Base-by-base conservation (phyloP, 2,329 filamentous ascomycete genomes). In the Ophidiomyces ophidiicola region DNA sequence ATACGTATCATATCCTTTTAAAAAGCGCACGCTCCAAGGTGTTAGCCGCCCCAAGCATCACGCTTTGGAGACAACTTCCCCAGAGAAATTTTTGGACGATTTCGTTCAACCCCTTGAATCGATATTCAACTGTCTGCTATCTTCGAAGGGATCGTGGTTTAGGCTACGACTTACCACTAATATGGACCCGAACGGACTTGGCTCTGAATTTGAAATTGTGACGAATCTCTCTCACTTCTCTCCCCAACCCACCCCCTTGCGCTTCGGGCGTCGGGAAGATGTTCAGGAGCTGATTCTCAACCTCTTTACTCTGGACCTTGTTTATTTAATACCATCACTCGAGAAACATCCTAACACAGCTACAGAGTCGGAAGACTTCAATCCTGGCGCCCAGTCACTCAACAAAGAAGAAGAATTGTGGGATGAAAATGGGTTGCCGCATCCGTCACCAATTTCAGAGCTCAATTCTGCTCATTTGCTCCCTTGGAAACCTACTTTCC, bases 71-170 rank as follows among this genome's bases (percentile, higher is more conserved):
- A 38, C 10, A 17, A 47, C 3, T 37, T 52, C 4, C 18, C 54
- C 61, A 14, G 68, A 71, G 46, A 46, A 52, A 1, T 55, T 67
- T 1, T 50, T 70, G 2, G 53, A 57, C 25, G 50, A 56, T 1
- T 61, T 71, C 39, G 54, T 64, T 6, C 50, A 54, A 3, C 59
- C 60, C 6, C 53, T 69, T 1, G 63, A 69, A 45, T 63, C 63
- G 1, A 59, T 58, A 3, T 58, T 64, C 24, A 56, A 53, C 1
- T 54, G 61, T 6, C 50, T 51, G 1, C 51, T 71, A 26, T 39
- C 51, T 25, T 55, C 53, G 2, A 45, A 52, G n/a, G 44, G 48
- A 15, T 56, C 53, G 42, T 60, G 55, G 7, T 57, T 67, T 41
- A 57, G 48, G 17, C 55, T 68, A 25, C 55, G 47, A 29, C 51